Base-by-base conservation (phyloP, 495 filamentous ascomycete genomes). In the Penicillium chermesinum region DNA sequence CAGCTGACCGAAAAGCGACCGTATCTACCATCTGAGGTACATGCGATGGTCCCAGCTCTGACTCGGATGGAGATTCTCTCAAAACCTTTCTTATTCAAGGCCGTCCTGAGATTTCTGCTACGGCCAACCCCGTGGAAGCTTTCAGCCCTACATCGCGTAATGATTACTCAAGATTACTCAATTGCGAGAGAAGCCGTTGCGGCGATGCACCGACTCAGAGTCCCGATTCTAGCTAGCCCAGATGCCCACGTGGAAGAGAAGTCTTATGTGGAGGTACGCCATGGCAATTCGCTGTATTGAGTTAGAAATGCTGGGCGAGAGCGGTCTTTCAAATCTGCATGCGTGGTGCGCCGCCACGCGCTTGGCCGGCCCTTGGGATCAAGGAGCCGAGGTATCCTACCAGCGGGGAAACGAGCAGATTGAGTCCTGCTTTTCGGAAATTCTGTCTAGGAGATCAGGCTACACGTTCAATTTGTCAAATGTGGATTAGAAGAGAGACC, bases 351-450 rank as follows among this genome's bases (percentile, higher is more conserved):
- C 62, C 13, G 60, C 60, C 37, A 71, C 67, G 2, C 52, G 41
- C 14, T 38, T 68, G 19, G 50, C 66, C 1, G 67, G 44, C 53
- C 53, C 20, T 72, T 72, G 46, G 44, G 62, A 40, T 59, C 67
- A 9, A 25, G 38, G 0, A 61, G 73, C 37, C 64, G 71, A 7
- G 70, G 71, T 20, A 48, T 50, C 10, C 68, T 75, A 50, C 48
- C 32, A 12, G 48, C 56, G 1, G 67, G 71, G 14, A 59, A 54
- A 48, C 58, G 63, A 15, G 70, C 72, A 0, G 72, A 75, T 42
- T 37, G 74, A 12, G 32, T 75, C 7, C 55, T 74, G 19, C 39
- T 75, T 32, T 52, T 62, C 25, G 66, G 56, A 17, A 55, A 75
- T 48, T 70, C 71, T 5, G 35, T 66, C 18, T 41, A 53, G 37